Conservation (phyloP, 164 flowering plant genomes). For the Taxillus chinensis region DNA sequence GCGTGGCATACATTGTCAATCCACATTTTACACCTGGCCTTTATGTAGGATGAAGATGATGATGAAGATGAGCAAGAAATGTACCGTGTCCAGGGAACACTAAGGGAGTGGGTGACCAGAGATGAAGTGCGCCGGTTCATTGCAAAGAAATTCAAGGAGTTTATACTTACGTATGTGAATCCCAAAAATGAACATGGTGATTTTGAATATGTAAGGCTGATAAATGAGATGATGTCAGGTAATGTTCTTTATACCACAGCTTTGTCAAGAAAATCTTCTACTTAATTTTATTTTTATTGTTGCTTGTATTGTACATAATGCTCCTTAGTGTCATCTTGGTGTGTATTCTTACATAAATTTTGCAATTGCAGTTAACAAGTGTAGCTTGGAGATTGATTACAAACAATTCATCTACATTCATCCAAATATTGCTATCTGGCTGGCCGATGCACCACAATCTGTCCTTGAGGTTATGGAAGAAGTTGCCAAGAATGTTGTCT, state of each 20-base stretch:
- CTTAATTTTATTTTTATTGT: too few relatives aligned
- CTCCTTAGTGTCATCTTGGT: not conserved
- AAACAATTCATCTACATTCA: slow-evolving; percentile 79
- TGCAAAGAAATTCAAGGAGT: slow-evolving; percentile 79
- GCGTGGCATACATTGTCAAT: too few relatives aligned
- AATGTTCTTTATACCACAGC: not conserved
- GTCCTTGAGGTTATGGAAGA: slow-evolving; percentile 98
- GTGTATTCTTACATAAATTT: not conserved
- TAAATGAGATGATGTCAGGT: slow-evolving; percentile 97
- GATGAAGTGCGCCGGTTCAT: slow-evolving; percentile 96
- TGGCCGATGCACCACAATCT: slow-evolving; percentile 97
- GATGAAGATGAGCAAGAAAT: slow-evolving; percentile 77
- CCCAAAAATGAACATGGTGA: slow-evolving; percentile 63
- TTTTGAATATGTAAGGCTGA: slow-evolving; percentile 61
- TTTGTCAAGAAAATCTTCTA: not conserved
- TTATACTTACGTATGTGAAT: slow-evolving; percentile 63
- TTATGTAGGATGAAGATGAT: slow-evolving; percentile 62
- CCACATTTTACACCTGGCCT: not conserved
- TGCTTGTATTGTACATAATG: too few relatives aligned
- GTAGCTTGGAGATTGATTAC: slow-evolving; percentile 97
- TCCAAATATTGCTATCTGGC: slow-evolving; percentile 99
- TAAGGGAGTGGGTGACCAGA: slow-evolving; percentile 97
- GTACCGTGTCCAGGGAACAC: slow-evolving; percentile 90
- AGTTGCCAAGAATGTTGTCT: slow-evolving; percentile 78
- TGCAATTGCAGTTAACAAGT: slow-evolving; percentile 69